These are phyloP conservation scores for Saccharomycopsis sp. DNA, from an alignment of 805 yeast genomes.

Conservation along the genomic window DNA sequence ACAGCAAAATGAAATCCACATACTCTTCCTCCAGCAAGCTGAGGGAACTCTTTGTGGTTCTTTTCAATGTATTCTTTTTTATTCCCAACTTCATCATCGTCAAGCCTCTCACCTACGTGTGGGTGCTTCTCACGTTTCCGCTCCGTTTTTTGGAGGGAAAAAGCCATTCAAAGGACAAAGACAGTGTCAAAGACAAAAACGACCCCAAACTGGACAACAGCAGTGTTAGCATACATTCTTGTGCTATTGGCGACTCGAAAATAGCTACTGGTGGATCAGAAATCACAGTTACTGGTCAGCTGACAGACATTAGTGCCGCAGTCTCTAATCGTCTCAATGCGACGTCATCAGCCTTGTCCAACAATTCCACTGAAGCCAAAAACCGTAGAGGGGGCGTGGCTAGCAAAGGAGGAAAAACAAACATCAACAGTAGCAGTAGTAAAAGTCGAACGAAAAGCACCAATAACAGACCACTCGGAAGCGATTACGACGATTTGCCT, in stretches of 20 bases:
- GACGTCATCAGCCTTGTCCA: not conserved
- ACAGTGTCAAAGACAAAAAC: not conserved
- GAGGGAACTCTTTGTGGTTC: conserved; percentile 18
- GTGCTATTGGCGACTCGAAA: conserved; percentile 22
- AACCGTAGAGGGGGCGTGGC: not conserved
- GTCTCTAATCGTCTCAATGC: conserved; percentile 23
- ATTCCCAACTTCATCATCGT: conserved; percentile 44
- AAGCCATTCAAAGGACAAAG: conserved; percentile 3
- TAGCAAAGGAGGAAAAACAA: not conserved
- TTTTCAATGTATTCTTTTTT: conserved; percentile 34
- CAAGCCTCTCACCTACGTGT: conserved; percentile 43
- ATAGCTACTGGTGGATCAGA: conserved; percentile 20
- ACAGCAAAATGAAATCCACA: not conserved
- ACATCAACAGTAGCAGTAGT: conserved; percentile 20
- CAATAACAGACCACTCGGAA: not conserved
- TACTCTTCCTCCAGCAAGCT: too few species aligned
- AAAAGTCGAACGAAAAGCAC: conserved; percentile 6
- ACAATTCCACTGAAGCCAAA: too few species aligned
- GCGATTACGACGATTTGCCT: conserved; percentile 17
- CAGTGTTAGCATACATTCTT: conserved; percentile 25
- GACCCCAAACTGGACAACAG: conserved; percentile 2
- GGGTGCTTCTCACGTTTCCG: conserved; percentile 54
- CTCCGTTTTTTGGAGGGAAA: conserved; percentile 35
- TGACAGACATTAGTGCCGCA: conserved; percentile 11
- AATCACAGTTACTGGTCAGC: conserved; percentile 15